Percentiles rank a stretch among this genome's conserved stretches.
These are phyloP conservation scores for Suillus tomentosus DNA, from an alignment of 768 basidiomycete genomes.

Conservation along the genomic window DNA sequence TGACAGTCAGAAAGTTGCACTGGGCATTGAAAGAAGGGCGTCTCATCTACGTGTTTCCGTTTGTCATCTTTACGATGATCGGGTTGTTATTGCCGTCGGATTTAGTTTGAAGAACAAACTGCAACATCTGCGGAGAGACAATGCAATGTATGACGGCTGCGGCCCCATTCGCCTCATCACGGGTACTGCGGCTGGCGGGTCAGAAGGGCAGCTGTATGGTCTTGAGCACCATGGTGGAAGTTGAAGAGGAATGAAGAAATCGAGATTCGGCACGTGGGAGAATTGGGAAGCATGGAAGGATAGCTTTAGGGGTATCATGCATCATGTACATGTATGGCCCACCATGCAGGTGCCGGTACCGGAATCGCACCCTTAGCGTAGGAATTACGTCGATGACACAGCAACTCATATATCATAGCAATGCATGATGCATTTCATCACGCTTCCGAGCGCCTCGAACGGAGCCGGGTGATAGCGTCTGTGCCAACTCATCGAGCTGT, in stretches of 20 bases:
- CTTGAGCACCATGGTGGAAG: neutral
- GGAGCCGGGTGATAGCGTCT: neutral
- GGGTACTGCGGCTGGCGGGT: neutral
- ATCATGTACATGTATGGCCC: neutral
- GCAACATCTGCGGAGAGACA: neutral
- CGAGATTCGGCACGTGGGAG: neutral
- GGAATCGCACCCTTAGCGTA: neutral
- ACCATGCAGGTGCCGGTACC: neutral
- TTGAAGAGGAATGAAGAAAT: conserved; percentile 7
- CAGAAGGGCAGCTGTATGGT: neutral
- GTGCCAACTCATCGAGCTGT: neutral
- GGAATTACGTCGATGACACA: neutral
- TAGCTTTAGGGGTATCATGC: neutral
- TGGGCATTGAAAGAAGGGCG: neutral
- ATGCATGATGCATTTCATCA: neutral
- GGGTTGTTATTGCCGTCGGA: neutral
- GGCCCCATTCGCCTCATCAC: conserved; percentile 4
- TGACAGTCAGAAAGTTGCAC: too few relatives aligned
- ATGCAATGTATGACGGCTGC: conserved; percentile 2
- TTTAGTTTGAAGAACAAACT: conserved; percentile 1
- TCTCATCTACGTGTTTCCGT: conserved; percentile 4
- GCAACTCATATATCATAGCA: neutral
- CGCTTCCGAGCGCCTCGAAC: neutral
- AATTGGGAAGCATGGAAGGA: neutral
- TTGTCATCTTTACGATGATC: neutral